Percentiles rank a stretch among this genome's conserved stretches.
Evolutionary conservation across 2,329 filamentous ascomycete species (phyloP).

Genomic region (Lithohypha guttulata): DNA sequence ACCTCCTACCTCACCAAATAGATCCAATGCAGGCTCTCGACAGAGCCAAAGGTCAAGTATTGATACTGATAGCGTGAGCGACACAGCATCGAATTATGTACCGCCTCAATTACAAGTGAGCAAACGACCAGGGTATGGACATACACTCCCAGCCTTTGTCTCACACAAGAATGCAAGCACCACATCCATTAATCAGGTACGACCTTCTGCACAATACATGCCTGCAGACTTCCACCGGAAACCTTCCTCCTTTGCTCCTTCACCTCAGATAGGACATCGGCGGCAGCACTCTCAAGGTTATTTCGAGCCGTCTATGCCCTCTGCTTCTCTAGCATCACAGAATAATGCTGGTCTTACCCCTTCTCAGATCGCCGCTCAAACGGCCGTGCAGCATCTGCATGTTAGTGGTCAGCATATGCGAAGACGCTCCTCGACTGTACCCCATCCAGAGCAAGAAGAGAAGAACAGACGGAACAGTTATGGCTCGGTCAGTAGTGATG

Average conservation of each 20-base stretch:
- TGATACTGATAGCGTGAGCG: conserved; percentile 38
- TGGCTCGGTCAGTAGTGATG: conserved; percentile 24
- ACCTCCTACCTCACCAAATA: conserved; percentile 19
- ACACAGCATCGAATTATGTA: conserved; percentile 33
- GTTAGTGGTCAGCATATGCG: conserved; percentile 31
- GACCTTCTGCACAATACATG: conserved; percentile 29
- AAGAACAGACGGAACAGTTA: conserved; percentile 26
- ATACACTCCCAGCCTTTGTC: conserved; percentile 22
- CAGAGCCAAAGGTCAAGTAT: conserved; percentile 31
- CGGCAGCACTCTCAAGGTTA: conserved; percentile 54
- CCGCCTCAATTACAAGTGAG: conserved; percentile 14
- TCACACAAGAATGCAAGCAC: conserved; percentile 26
- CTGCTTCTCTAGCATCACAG: conserved; percentile 32
- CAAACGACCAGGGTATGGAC: conserved; percentile 29
- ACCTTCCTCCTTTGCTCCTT: conserved; percentile 26
- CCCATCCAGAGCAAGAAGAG: conserved; percentile 23
- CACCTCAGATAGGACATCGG: conserved; percentile 25
- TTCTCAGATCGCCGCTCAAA: conserved; percentile 55
- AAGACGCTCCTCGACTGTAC: conserved; percentile 47
- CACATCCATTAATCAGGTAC: conserved; percentile 23
- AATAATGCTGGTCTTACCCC: conserved; percentile 41
- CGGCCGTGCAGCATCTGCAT: conserved; percentile 49
- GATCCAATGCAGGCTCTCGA: conserved; percentile 17
- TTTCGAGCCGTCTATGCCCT: conserved; percentile 54
- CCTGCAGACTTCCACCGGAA: conserved; percentile 30